These are phyloP conservation scores for Kingdonia uniflora DNA, from an alignment of 164 flowering plant genomes.

Conservation along the genomic window DNA sequence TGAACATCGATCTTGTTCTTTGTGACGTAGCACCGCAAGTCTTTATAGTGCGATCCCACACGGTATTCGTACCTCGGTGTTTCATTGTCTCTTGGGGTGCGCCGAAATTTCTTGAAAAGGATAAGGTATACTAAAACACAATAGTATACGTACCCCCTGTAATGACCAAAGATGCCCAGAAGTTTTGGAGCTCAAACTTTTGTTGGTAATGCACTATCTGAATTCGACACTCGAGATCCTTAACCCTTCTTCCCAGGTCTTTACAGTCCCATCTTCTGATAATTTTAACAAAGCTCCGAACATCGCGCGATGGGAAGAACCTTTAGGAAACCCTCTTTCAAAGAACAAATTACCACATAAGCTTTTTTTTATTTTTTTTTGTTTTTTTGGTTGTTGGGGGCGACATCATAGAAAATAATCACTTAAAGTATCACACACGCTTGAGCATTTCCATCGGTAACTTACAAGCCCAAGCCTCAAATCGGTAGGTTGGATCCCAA, in stretches of 20 bases:
- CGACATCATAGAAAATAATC: too few relatives aligned
- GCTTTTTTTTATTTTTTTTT: too few relatives aligned
- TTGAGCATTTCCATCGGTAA: background rate
- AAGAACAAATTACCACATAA: too few relatives aligned
- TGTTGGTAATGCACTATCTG: background rate
- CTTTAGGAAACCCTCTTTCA: slow-evolving; percentile 19
- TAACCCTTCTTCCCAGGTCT: slow-evolving; percentile 5
- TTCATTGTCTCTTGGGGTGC: too few relatives aligned
- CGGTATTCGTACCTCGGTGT: background rate
- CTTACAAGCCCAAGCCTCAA: slow-evolving; percentile 28
- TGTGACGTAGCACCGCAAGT: background rate
- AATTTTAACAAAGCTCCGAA: slow-evolving; percentile 21
- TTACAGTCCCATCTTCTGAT: slow-evolving; percentile 14
- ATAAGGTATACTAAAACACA: slow-evolving; percentile 14
- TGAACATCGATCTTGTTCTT: too few relatives aligned
- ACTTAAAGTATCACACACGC: too few relatives aligned
- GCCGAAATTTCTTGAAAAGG: slow-evolving; percentile 1
- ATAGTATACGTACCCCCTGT: slow-evolving; percentile 19
- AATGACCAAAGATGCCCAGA: slow-evolving; percentile 13
- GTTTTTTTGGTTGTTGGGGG: too few relatives aligned
- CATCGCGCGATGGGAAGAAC: slow-evolving; percentile 15
- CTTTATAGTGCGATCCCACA: background rate
- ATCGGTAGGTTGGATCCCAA: slow-evolving; percentile 9
- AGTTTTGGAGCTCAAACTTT: slow-evolving; percentile 11
- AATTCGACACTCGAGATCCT: background rate